Conservation (phyloP, 2,329 filamentous ascomycete genomes). For the Akanthomyces lecanii region DNA sequence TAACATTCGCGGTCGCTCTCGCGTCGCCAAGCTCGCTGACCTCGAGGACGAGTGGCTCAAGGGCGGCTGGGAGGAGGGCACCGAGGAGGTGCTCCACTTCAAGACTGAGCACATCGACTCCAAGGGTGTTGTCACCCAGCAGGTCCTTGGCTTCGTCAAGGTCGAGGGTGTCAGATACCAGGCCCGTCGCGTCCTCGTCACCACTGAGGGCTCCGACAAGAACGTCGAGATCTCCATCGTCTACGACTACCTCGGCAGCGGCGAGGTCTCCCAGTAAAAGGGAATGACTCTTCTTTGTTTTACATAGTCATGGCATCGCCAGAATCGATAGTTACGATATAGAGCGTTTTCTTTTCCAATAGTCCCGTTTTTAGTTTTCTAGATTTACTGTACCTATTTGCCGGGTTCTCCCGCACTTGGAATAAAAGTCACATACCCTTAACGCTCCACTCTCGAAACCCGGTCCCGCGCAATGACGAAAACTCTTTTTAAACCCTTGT, state of each 20-base stretch:
- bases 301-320: not conserved
- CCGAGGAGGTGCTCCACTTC: constrained; percentile 19
- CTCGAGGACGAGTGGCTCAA: constrained; percentile 20
- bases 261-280: constrained; percentile 13
- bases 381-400: not conserved
- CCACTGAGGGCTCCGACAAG: constrained; percentile 14
- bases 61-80: constrained; percentile 22
- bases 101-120: constrained; percentile 19
- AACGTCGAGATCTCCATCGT: constrained; percentile 15
- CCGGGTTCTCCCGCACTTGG: not conserved
- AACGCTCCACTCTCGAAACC: not conserved
- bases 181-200: constrained; percentile 16
- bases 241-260: constrained; percentile 16
- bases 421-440: not conserved
- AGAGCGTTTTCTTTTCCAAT: constrained; percentile 6
- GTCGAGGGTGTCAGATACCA: constrained; percentile 16
- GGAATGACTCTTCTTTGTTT: not conserved
- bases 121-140: constrained; percentile 16
- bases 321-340: not conserved
- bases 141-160: constrained; percentile 13
- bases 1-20: constrained; percentile 20
- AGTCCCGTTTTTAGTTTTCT: not conserved
- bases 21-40: constrained; percentile 17
- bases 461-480: constrained; percentile 10
- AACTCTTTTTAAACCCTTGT: not conserved